phyloP scores from a whole-genome alignment of 1,284 basidiomycete species.

The Ganoderma sp. region DNA sequence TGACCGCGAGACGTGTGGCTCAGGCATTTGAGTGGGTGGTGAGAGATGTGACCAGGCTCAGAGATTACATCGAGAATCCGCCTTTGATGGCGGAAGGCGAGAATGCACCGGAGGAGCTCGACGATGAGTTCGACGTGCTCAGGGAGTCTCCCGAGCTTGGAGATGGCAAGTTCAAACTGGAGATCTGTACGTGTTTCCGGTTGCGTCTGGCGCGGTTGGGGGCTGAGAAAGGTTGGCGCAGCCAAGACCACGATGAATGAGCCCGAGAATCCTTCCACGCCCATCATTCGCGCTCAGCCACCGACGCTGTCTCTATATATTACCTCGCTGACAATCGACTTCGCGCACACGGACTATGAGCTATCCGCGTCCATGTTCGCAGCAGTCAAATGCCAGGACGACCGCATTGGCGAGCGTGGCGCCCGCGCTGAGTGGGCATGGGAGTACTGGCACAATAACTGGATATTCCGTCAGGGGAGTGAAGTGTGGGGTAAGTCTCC shows the following conservation, averaged over 20 bases:
- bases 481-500: constrained; percentile 69
- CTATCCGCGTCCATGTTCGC: constrained; percentile 72
- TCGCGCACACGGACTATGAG: constrained; percentile 62
- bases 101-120: constrained; percentile 25
- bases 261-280: constrained; percentile 30
- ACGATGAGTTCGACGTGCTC: constrained; percentile 62
- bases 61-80: constrained; percentile 53
- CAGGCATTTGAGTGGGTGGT: constrained; percentile 74
- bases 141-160: constrained; percentile 70
- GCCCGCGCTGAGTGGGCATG: constrained; percentile 76
- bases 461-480: constrained; percentile 67
- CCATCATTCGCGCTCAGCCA: constrained; percentile 37
- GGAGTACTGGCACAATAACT: constrained; percentile 70
- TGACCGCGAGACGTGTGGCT: neutral
- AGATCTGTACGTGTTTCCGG: constrained; percentile 53
- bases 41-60: constrained; percentile 59
- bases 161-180: constrained; percentile 75
- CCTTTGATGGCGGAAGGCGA: constrained; percentile 18
- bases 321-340: constrained; percentile 68
- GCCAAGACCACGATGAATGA: constrained; percentile 29
- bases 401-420: constrained; percentile 63
- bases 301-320: constrained; percentile 65
- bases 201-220: neutral
- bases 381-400: constrained; percentile 71
- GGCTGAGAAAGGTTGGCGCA: constrained; percentile 10